Evolutionary conservation across 345 rosid genomes (phyloP), one percentile per base, ranked within the genome.

Genomic region (Populus deltoides): DNA sequence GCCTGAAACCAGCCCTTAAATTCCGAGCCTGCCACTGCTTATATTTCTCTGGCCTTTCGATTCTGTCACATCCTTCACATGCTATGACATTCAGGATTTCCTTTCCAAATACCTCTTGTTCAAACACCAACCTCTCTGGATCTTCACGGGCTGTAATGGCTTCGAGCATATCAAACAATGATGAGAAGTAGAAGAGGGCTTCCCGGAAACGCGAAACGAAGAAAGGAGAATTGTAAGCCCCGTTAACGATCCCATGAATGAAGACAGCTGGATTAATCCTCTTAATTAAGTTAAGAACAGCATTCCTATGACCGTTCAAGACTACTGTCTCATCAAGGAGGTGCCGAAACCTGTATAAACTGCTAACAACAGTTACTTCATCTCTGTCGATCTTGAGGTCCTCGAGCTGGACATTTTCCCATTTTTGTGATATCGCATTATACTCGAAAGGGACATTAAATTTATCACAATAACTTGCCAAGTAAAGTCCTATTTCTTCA

Each of bases 271-370:
- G 93, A 69, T 88, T 86, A 74, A 86, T 81, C 73, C 80, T 72
- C 84, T 76, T 87, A 47, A 83, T 80, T 70, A 87, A 77, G 41
- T 82, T 82, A 27, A 90, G 81, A 51, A 90, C 89, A 33, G 72
- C 77, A 76, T 87, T 85, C 74, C 91, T 83, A 1, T 90, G 86
- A 75, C 89, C 76, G 2, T 82, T 82, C 11, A 75, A 78, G 73
- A 82, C 78, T 57, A 90, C 85, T 17, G 90, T 88, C 67, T 90
- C 94, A 38, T 90, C 94, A 20, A 86, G 90, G 51, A 90, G 73
- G 77, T 86, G 78, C 78, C 84, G 82, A 43, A 89, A 70, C 41
- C 87, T 75, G 70, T 45, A 69, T 85, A 86, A 51, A 76, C 81
- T 84, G 59, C 85, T 85, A 45, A 89, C 89, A 35, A 83, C 90